Percentiles rank a stretch among this genome's conserved stretches.
phyloP scores from a whole-genome alignment of 768 basidiomycete genomes.

The Galerina sulciceps region DNA sequence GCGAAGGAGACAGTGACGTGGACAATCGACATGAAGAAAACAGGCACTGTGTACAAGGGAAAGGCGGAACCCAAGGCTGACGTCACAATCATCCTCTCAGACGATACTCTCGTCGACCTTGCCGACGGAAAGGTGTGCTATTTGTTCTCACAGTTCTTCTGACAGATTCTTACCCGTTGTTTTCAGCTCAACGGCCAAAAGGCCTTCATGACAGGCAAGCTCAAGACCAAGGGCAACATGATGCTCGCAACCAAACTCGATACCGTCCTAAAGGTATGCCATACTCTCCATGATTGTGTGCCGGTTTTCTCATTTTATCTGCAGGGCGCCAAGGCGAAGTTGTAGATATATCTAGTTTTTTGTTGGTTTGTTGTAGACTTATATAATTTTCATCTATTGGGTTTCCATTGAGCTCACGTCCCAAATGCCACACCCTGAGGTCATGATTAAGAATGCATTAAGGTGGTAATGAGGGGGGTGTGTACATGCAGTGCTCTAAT shows the following conservation, averaged over 20 bases:
- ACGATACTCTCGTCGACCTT: constrained; percentile 75
- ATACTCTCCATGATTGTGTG: not conserved
- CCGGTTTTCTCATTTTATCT: not conserved
- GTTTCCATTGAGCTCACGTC: too few relatives aligned
- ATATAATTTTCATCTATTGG: constrained; percentile 8
- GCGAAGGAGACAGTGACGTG: constrained; percentile 74
- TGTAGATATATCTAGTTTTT: constrained; percentile 30
- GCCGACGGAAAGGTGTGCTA: constrained; percentile 69
- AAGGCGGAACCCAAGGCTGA: constrained; percentile 75
- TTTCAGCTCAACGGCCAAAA: constrained; percentile 85
- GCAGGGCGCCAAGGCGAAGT: constrained; percentile 50
- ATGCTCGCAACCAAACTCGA: constrained; percentile 95
- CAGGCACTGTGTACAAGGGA: constrained; percentile 78
- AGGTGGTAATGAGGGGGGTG: constrained; percentile 15
- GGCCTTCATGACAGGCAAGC: constrained; percentile 94
- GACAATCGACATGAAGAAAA: constrained; percentile 94
- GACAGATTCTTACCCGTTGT: not conserved
- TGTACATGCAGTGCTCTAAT: constrained; percentile 12
- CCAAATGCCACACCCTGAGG: too few relatives aligned
- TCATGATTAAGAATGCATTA: not conserved
- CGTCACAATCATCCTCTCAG: constrained; percentile 79
- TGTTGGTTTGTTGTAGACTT: not conserved
- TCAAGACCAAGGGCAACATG: constrained; percentile 91
- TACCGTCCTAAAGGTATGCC: constrained; percentile 73
- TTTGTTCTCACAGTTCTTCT: not conserved